A percentile compares a stretch with the other conserved stretches of the same genome.
Conservation (phyloP, 2,329 filamentous ascomycete species). For the Beauveria varroae region DNA sequence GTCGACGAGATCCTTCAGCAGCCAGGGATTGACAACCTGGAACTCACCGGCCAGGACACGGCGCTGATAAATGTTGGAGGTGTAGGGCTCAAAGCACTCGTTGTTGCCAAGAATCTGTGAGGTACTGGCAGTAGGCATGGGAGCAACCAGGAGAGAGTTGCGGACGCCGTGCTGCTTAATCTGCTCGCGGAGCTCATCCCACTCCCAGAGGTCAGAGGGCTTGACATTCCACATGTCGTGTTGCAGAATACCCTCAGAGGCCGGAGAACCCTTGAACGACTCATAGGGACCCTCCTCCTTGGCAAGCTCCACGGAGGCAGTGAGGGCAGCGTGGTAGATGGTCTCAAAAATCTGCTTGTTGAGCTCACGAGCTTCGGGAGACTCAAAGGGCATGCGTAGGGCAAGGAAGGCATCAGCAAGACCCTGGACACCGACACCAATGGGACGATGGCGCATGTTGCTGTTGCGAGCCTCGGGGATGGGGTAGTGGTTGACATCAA, state of each 20-base stretch:
- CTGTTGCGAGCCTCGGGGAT: constrained; percentile 87
- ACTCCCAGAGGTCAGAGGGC: constrained; percentile 93
- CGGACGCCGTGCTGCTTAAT: constrained; percentile 90
- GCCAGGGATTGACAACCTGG: constrained; percentile 98
- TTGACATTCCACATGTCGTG: constrained; percentile 98
- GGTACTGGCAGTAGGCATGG: constrained; percentile 96
- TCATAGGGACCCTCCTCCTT: constrained; percentile 77
- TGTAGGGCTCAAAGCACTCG: constrained; percentile 99
- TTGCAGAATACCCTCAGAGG: constrained; percentile 91
- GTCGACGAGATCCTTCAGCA: constrained; percentile 95
- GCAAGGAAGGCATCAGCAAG: constrained; percentile 97
- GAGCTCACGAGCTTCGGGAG: constrained; percentile 82
- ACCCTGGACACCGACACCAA: constrained; percentile 95
- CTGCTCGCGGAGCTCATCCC: constrained; percentile 78
- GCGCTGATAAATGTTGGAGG: constrained; percentile 98
- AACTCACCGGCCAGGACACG: constrained; percentile 97
- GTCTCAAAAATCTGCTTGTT: constrained; percentile 99
- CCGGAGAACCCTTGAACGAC: constrained; percentile 87
- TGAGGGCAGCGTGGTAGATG: constrained; percentile 93
- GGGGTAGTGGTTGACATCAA: constrained; percentile 98
- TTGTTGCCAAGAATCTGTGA: constrained; percentile 98
- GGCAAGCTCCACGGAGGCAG: constrained; percentile 79
- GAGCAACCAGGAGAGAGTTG: constrained; percentile 90
- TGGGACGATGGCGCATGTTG: constrained; percentile 94
- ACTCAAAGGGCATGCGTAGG: constrained; percentile 94